Evolutionary conservation across 192 early-diverging fungal species (phyloP).

Genomic region (Linnemannia schmuckeri): DNA sequence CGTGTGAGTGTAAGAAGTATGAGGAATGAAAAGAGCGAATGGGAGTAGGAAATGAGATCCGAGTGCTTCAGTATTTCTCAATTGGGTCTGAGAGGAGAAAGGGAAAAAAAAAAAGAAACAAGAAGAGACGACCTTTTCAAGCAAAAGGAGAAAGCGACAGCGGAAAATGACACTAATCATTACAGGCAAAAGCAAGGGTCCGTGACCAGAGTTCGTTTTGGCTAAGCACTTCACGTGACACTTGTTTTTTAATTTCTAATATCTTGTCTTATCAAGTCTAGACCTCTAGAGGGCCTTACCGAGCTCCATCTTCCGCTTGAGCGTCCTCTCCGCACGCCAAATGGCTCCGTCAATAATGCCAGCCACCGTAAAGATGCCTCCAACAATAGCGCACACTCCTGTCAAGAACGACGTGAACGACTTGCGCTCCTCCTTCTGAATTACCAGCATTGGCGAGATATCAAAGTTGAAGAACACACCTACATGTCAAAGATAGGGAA

Average conservation of each 20-base stretch:
- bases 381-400: conserved; percentile 91
- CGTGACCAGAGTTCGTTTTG: no score
- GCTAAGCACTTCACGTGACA: background rate
- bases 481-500: conserved; percentile 30
- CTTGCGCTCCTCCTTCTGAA: conserved; percentile 82
- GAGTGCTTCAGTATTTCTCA: background rate
- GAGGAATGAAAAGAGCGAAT: background rate
- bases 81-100: background rate
- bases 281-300: conserved; percentile 77
- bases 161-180: background rate
- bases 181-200: no score
- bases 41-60: background rate
- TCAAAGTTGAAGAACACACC: conserved; percentile 96
- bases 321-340: conserved; percentile 86
- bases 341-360: conserved; percentile 88
- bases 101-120: background rate
- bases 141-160: background rate
- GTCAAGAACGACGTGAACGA: conserved; percentile 93
- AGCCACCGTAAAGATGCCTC: conserved; percentile 96
- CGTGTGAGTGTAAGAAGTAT: background rate
- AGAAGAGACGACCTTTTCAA: background rate
- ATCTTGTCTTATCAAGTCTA: background rate
- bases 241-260: background rate
- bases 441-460: conserved; percentile 96
- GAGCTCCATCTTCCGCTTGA: conserved; percentile 84